These are phyloP conservation scores for Ganoderma resinaceum DNA, from an alignment of 1,284 basidiomycete genomes.

Conservation along the genomic window DNA sequence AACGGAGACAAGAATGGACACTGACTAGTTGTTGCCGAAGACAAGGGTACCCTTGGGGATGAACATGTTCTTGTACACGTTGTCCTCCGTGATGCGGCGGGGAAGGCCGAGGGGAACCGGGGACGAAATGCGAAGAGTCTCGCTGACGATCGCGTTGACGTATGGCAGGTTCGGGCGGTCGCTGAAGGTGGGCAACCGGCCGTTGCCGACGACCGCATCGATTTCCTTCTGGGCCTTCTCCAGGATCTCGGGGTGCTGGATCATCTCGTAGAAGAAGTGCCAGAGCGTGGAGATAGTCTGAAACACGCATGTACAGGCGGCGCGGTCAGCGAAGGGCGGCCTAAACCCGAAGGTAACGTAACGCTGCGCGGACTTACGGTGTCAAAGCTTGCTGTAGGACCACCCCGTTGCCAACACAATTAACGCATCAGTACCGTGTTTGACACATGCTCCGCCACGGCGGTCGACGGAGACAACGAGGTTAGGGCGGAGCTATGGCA, in stretches of 20 bases:
- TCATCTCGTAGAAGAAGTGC: slow-evolving; percentile 53
- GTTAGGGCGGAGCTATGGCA: background rate
- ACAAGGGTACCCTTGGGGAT: slow-evolving; percentile 45
- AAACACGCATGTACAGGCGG: background rate
- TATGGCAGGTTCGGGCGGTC: slow-evolving; percentile 55
- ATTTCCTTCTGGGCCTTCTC: slow-evolving; percentile 52
- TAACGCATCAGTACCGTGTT: slow-evolving; percentile 7
- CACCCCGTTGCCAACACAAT: slow-evolving; percentile 27
- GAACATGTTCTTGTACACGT: slow-evolving; percentile 43
- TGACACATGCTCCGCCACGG: background rate
- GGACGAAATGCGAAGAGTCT: slow-evolving; percentile 42
- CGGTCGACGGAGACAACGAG: background rate
- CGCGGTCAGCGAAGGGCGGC: background rate
- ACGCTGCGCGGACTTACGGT: slow-evolving; percentile 50
- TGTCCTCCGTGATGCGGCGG: slow-evolving; percentile 44
- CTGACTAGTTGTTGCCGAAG: slow-evolving; percentile 46
- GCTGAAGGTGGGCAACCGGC: slow-evolving; percentile 50
- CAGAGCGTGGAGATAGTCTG: slow-evolving; percentile 49
- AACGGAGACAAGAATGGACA: background rate
- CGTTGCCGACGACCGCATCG: slow-evolving; percentile 47
- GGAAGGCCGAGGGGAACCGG: slow-evolving; percentile 39
- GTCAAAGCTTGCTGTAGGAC: slow-evolving; percentile 53
- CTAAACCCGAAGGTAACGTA: background rate
- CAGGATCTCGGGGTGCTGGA: slow-evolving; percentile 50
- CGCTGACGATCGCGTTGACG: slow-evolving; percentile 51